Conservation (phyloP, 129 eudicot species). For the Helichrysum umbraculigerum region DNA sequence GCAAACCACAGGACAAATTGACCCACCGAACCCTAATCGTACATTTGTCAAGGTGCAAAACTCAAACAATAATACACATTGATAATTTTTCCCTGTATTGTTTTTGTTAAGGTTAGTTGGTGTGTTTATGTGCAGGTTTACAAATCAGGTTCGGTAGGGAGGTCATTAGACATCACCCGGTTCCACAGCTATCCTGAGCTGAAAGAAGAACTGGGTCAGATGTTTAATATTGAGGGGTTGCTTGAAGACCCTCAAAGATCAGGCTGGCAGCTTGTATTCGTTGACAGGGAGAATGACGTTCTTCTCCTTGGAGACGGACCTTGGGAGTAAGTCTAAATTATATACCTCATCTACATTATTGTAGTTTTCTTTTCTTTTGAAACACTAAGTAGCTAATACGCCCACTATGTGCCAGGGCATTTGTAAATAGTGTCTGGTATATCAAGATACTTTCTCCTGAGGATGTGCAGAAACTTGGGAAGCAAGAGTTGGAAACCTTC, state of each 20-base stretch:
- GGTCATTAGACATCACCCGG: conserved; percentile 94
- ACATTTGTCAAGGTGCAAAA: conserved; percentile 82
- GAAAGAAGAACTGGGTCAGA: conserved; percentile 88
- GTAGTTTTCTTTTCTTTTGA: too few relatives aligned
- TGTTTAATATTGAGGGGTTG: conserved; percentile 92
- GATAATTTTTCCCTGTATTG: neutral
- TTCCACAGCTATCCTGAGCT: conserved; percentile 96
- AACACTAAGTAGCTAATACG: neutral
- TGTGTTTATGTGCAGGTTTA: conserved; percentile 62
- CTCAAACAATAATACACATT: neutral
- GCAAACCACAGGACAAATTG: conserved; percentile 73
- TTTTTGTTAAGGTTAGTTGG: too few relatives aligned
- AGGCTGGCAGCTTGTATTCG: conserved; percentile 99
- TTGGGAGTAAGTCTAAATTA: conserved; percentile 73
- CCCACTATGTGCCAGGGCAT: conserved; percentile 64
- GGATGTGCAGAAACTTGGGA: conserved; percentile 80
- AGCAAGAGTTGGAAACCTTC: conserved; percentile 60
- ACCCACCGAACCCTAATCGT: conserved; percentile 58
- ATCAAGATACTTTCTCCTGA: conserved; percentile 97
- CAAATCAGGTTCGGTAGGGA: conserved; percentile 92
- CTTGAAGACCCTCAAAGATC: conserved; percentile 99
- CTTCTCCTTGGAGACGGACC: conserved; percentile 99
- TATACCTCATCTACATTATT: too few relatives aligned
- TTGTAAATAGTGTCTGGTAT: conserved; percentile 95
- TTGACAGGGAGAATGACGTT: conserved; percentile 97